Evolutionary conservation across 2,329 filamentous ascomycete species (phyloP).

Genomic region (Fusarium sp.): DNA sequence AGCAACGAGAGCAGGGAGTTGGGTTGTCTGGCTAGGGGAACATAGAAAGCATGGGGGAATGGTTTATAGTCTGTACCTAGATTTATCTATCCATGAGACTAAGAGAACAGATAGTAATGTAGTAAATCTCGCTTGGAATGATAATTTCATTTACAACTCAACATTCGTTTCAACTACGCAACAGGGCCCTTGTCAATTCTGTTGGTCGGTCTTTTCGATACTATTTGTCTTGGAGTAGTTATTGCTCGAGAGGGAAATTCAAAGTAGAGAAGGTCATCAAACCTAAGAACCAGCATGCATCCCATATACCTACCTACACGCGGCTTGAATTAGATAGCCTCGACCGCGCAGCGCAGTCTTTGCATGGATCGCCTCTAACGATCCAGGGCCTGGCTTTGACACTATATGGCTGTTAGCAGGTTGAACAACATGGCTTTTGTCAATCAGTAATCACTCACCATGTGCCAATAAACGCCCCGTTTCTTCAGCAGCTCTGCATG

Average conservation of each 20-base stretch:
- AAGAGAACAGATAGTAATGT: not conserved
- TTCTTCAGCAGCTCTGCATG: slow-evolving; percentile 61
- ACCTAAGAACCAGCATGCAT: not conserved
- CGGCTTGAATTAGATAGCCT: not conserved
- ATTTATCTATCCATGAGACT: not conserved
- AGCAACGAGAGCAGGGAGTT: slow-evolving; percentile 19
- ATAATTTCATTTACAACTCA: not conserved
- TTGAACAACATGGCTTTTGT: not conserved
- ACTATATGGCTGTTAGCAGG: slow-evolving; percentile 53
- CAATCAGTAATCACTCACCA: slow-evolving; percentile 54
- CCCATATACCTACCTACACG: not conserved
- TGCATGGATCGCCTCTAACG: slow-evolving; percentile 47
- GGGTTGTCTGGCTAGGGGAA: not conserved
- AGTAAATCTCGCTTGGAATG: no score
- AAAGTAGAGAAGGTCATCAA: slow-evolving; percentile 19
- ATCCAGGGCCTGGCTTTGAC: slow-evolving; percentile 67
- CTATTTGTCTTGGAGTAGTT: no score
- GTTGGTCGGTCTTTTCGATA: no score
- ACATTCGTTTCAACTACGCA: no score
- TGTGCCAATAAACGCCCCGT: slow-evolving; percentile 65
- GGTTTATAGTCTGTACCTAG: not conserved
- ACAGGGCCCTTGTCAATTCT: no score
- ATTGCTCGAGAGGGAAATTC: slow-evolving; percentile 9
- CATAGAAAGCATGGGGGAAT: not conserved
- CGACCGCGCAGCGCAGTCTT: not conserved